These are phyloP conservation scores for Boletus speciosus DNA, from an alignment of 768 basidiomycete species.

Conservation along the genomic window DNA sequence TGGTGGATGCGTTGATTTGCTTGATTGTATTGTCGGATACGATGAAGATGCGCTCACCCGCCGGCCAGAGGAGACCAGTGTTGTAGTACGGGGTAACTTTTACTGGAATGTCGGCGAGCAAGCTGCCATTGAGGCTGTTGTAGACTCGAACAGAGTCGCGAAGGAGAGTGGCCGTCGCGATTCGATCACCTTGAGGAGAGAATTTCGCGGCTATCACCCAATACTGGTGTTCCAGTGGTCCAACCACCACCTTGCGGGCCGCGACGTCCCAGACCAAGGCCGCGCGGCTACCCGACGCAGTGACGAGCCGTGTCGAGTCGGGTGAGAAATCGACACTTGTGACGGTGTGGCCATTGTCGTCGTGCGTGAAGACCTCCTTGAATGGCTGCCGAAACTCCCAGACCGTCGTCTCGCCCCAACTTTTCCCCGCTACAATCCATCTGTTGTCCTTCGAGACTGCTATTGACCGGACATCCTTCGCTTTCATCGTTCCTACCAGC, in stretches of 20 bases:
- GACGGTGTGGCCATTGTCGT: constrained; percentile 4
- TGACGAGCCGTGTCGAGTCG: constrained; percentile 2
- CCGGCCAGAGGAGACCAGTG: constrained; percentile 10
- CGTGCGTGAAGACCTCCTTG: neutral
- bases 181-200: constrained; percentile 6
- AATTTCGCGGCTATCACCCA: constrained; percentile 14
- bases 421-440: constrained; percentile 10
- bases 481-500: neutral
- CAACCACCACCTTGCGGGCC: neutral
- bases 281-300: constrained; percentile 3
- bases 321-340: constrained; percentile 14
- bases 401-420: constrained; percentile 8
- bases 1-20: neutral
- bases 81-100: constrained; percentile 12
- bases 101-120: neutral
- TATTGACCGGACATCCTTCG: constrained; percentile 4
- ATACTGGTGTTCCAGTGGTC: neutral
- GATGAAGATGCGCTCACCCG: neutral
- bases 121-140: neutral
- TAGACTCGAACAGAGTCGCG: constrained; percentile 8
- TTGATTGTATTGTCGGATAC: constrained; percentile 1
- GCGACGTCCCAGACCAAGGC: constrained; percentile 4
- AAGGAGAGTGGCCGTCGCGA: constrained; percentile 9
- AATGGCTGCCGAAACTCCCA: neutral
- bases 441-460: constrained; percentile 4